phyloP scores from a whole-genome alignment of 148 eudicot species.

The Pouteria glomerata region DNA sequence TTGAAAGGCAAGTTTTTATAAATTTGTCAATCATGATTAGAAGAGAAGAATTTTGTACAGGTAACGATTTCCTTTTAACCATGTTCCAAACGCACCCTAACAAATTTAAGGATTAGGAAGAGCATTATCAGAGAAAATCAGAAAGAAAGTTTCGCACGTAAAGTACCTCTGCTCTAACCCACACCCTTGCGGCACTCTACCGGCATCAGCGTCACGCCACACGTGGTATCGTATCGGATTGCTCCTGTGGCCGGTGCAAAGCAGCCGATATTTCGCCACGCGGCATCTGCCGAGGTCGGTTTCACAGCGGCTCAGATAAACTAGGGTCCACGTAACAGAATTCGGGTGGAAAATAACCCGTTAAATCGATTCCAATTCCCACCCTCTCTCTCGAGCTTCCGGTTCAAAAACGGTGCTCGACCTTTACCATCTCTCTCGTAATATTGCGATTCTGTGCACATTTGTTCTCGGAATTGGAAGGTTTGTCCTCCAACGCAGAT shows the following conservation, averaged over 20 bases:
- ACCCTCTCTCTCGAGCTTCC: background rate
- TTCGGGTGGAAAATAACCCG: background rate
- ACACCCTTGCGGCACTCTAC: too few relatives aligned
- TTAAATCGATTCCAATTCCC: background rate
- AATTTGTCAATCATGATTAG: too few relatives aligned
- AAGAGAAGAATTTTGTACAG: too few relatives aligned
- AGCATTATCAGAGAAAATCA: background rate
- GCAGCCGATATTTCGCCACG: too few relatives aligned
- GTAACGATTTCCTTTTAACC: too few relatives aligned
- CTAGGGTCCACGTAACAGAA: background rate
- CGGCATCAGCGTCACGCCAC: background rate
- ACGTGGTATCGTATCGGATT: background rate
- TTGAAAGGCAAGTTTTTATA: too few relatives aligned
- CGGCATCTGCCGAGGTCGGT: background rate
- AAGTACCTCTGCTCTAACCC: background rate
- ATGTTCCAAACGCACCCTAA: too few relatives aligned
- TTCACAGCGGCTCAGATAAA: background rate
- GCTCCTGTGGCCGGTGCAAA: background rate
- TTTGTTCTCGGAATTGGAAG: background rate
- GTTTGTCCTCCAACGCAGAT: background rate
- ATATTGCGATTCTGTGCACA: background rate
- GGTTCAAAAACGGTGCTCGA: background rate
- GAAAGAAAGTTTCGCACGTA: background rate
- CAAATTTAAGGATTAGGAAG: too few relatives aligned
- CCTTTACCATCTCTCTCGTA: background rate